These are phyloP conservation scores for Fonsecaea erecta DNA, from an alignment of 2,329 filamentous ascomycete genomes.

Conservation along the genomic window DNA sequence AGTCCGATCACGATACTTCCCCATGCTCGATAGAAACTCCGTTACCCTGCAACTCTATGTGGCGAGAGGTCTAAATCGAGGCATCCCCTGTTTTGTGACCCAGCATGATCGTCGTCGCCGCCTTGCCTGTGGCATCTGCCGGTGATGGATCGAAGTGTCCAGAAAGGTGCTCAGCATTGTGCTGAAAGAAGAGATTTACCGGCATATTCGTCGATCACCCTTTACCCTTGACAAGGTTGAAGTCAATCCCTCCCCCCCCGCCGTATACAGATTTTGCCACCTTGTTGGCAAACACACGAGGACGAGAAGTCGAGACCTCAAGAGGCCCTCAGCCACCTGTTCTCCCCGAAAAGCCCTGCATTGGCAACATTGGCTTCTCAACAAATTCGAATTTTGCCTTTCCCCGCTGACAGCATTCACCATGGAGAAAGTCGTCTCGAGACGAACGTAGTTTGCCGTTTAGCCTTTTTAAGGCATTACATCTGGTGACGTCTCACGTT, in stretches of 20 bases:
- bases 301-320: neutral
- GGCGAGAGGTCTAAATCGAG: neutral
- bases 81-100: neutral
- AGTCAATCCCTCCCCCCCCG: neutral
- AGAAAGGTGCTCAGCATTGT: neutral
- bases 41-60: neutral
- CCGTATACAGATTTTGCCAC: neutral
- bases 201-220: constrained; percentile 2
- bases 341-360: neutral
- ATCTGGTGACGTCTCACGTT: neutral
- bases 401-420: neutral
- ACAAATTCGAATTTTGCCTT: neutral
- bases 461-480: neutral
- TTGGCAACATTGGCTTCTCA: neutral
- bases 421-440: neutral
- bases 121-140: neutral
- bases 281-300: neutral
- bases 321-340: neutral
- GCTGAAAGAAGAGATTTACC: neutral
- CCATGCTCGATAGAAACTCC: neutral
- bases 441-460: neutral
- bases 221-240: neutral
- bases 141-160: neutral
- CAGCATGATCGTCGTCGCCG: neutral
- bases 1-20: neutral